Base-by-base conservation (phyloP, 2,329 filamentous ascomycete genomes). In the Pseudocercospora crystallina region DNA sequence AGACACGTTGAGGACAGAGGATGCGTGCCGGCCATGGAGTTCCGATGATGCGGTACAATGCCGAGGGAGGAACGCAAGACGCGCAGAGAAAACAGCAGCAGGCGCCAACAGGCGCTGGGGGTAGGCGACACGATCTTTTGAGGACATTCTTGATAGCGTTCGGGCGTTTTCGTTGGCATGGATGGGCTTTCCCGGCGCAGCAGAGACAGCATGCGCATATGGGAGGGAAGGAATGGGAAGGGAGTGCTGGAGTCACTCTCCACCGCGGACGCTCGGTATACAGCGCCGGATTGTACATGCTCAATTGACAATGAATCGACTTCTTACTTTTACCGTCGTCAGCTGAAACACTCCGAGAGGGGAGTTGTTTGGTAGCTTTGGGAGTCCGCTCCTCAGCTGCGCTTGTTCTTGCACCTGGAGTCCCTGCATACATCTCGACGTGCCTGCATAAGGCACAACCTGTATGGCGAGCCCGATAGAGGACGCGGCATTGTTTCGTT, bases 11-110 rank as follows among this genome's bases (percentile, higher is more conserved):
- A 88, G 51, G 87, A 96, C 70, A 80, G 78, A 65, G 91, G 92
- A 49, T 94, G 90, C 72, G 88, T 87, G 69, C 83, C 84, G 63
- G 87, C 90, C 55, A 82, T 95, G 73, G 94, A 99, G 73, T 96
- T 97, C 70, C 81, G 87, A 72, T 92, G 75, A 86, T 35, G 43
- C 35, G 20, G 2, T 38, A 2, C 31, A 11, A 30, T 17, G 30
- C 26, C 2, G 39, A 14, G 38, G 15, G 29, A 13, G 32, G 11
- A 32, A 8, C 29, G 13, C 8, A n/a, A 47, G 12, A 15, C 15
- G 34, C 12, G 9, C 17, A 15, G 17, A 30, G 15, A 15, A 8
- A 42, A 13, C 11, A 9, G 17, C 5, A 42, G 17, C 12, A 32
- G 30, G 14, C 15, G 7, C 10, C 11, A 13, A n/a, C 29, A n/a